Evolutionary conservation across 768 basidiomycete genomes (phyloP).

Genomic region (Cyclocybe aegerita): DNA sequence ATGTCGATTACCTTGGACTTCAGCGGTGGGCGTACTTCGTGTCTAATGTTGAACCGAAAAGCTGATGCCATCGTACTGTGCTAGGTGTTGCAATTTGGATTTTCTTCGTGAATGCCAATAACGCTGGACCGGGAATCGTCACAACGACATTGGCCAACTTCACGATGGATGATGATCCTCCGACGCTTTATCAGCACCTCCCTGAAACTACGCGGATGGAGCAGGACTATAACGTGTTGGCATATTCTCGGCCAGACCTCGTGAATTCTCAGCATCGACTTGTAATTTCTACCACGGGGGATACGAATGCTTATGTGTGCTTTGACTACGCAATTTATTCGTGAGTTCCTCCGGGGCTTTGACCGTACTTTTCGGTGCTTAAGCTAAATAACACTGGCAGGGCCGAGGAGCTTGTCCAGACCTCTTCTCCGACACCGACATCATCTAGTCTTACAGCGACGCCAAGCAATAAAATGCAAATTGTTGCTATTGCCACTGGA

Average conservation of each 20-base stretch:
- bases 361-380: too few relatives aligned
- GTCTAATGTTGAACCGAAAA: too few relatives aligned
- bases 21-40: slow-evolving; percentile 14
- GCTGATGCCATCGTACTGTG: not conserved
- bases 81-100: slow-evolving; percentile 38
- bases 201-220: slow-evolving; percentile 20
- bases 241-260: slow-evolving; percentile 25
- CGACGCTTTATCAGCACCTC: slow-evolving; percentile 21
- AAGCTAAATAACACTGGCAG: too few relatives aligned
- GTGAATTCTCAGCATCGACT: slow-evolving; percentile 27
- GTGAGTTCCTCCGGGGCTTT: slow-evolving; percentile 30
- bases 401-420: too few relatives aligned
- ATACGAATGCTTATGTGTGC: slow-evolving; percentile 28
- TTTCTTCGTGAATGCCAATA: slow-evolving; percentile 36
- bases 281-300: slow-evolving; percentile 29
- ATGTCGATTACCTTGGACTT: slow-evolving; percentile 29
- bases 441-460: too few relatives aligned
- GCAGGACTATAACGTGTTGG: slow-evolving; percentile 29
- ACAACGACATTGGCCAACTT: slow-evolving; percentile 28
- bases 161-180: slow-evolving; percentile 26
- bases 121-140: slow-evolving; percentile 25
- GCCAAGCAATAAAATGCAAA: too few relatives aligned
- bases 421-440: too few relatives aligned
- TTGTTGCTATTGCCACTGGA: too few relatives aligned
- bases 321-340: slow-evolving; percentile 44